phyloP scores from a whole-genome alignment of 768 basidiomycete genomes.

The Jaapia argillacea region DNA sequence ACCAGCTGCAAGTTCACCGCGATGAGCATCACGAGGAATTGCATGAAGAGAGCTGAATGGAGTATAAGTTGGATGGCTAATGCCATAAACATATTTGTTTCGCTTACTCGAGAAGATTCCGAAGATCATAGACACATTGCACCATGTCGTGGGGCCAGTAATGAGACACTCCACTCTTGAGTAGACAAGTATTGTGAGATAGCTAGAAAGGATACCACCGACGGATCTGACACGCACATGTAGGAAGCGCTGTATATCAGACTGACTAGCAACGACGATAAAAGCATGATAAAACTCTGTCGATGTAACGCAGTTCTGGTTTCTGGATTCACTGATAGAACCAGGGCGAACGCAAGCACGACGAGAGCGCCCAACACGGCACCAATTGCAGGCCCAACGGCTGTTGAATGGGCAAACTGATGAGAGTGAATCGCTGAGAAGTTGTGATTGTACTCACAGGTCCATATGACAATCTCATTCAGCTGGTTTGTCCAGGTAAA shows the following conservation, averaged over 20 bases:
- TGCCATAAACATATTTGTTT: not conserved
- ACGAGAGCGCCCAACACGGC: not conserved
- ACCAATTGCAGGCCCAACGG: not conserved
- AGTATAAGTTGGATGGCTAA: not conserved
- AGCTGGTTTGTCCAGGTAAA: too few species aligned
- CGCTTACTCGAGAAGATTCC: not conserved
- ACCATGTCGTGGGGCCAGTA: not conserved
- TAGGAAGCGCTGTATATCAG: not conserved
- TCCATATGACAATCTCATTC: too few species aligned
- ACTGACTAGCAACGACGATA: not conserved
- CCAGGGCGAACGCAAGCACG: not conserved
- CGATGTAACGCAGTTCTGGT: not conserved
- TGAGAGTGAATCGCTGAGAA: too few species aligned
- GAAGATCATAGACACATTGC: not conserved
- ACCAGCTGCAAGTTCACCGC: not conserved
- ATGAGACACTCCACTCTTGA: not conserved
- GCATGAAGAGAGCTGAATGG: not conserved
- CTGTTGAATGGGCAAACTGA: not conserved
- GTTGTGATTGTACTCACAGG: too few species aligned
- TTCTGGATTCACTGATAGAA: not conserved
- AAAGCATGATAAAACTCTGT: not conserved
- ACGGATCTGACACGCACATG: not conserved
- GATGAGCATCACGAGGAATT: not conserved
- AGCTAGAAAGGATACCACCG: not conserved
- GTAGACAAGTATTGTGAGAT: not conserved